Conservation (phyloP, 2,329 filamentous ascomycete species). For the Stenocarpella maydis region DNA sequence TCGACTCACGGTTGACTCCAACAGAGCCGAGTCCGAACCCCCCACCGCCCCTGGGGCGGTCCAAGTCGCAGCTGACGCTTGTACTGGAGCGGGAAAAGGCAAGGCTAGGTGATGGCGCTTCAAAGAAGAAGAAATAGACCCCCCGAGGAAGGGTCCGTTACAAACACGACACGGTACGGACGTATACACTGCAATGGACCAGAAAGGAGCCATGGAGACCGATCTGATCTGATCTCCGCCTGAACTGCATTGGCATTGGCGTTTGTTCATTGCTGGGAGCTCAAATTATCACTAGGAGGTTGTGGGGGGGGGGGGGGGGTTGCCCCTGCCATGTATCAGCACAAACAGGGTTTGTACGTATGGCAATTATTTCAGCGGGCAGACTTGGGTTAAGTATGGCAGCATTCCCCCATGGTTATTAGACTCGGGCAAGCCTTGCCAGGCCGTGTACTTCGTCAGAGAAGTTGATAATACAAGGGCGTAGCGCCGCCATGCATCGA, state of each 20-base stretch:
- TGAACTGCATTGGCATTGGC: slow-evolving; percentile 5
- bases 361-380: neutral
- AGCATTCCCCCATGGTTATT: neutral
- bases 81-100: slow-evolving; percentile 63
- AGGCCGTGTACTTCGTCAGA: neutral
- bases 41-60: slow-evolving; percentile 60
- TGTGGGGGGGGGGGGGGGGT: neutral
- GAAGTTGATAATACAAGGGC: neutral
- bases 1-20: slow-evolving; percentile 53
- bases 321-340: neutral
- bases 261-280: neutral
- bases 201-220: neutral
- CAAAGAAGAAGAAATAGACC: slow-evolving; percentile 6
- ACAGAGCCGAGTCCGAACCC: slow-evolving; percentile 57
- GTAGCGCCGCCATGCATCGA: neutral
- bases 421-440: slow-evolving; percentile 4
- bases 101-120: slow-evolving; percentile 40
- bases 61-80: slow-evolving; percentile 67
- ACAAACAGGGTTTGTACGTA: neutral
- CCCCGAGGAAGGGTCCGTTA: too few species aligned
- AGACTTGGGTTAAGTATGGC: neutral
- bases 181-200: neutral
- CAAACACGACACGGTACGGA: neutral
- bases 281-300: neutral
- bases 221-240: neutral